These are phyloP conservation scores for Lentinus brumalis DNA, from an alignment of 768 basidiomycete genomes.

Conservation along the genomic window DNA sequence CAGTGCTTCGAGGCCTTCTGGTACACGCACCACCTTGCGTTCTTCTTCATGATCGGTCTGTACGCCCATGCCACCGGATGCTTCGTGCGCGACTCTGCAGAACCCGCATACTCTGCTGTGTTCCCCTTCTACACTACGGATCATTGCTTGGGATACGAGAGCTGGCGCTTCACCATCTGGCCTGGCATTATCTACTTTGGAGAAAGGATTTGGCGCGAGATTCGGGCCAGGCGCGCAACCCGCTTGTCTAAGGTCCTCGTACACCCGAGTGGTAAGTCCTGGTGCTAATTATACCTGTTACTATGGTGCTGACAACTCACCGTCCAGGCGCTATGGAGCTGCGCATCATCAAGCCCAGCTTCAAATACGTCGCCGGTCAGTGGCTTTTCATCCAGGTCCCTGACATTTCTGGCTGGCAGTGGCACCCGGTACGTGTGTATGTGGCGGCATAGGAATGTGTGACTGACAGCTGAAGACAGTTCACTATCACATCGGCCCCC, in stretches of 20 bases:
- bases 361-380: slow-evolving; percentile 90
- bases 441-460: neutral
- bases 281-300: slow-evolving; percentile 6
- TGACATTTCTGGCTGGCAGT: slow-evolving; percentile 80
- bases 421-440: slow-evolving; percentile 84
- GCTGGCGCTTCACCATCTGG: slow-evolving; percentile 93
- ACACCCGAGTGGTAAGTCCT: slow-evolving; percentile 75
- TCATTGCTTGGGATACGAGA: slow-evolving; percentile 90
- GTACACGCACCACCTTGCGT: slow-evolving; percentile 94
- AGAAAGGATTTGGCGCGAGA: slow-evolving; percentile 83
- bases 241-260: slow-evolving; percentile 83
- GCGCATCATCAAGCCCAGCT: slow-evolving; percentile 87
- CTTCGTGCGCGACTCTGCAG: slow-evolving; percentile 85
- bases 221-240: slow-evolving; percentile 77
- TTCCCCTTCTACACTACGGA: slow-evolving; percentile 90
- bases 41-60: slow-evolving; percentile 91
- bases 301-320: slow-evolving; percentile 4
- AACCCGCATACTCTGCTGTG: slow-evolving; percentile 64
- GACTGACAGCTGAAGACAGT: slow-evolving; percentile 44
- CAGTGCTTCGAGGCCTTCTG: slow-evolving; percentile 96
- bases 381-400: slow-evolving; percentile 92
- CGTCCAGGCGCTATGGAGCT: slow-evolving; percentile 84
- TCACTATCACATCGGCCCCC: slow-evolving; percentile 93
- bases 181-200: slow-evolving; percentile 87
- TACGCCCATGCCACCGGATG: slow-evolving; percentile 92